Base-by-base conservation (phyloP, 2,329 filamentous ascomycete genomes). In the Aspergillus neoniger region DNA sequence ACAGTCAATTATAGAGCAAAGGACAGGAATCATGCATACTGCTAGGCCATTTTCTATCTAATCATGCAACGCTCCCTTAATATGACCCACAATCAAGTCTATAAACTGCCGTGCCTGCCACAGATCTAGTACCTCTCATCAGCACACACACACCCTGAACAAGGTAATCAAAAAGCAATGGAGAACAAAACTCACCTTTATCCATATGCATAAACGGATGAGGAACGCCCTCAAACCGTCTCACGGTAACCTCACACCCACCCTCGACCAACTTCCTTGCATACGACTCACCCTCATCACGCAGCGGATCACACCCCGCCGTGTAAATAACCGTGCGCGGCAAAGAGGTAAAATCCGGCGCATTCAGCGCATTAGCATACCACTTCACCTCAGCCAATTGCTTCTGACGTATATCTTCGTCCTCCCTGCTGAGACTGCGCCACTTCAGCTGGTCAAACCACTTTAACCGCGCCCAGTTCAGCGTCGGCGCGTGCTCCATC, bases 121-220 rank as follows among this genome's bases (percentile, higher is more conserved):
- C 4, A 74, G 54, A 55, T 65, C 67, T 69, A 25, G 25, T 25
- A 48, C 32, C 0, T 12, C 5, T 5, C 12, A n/a, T 61, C 36
- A 63, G 58, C 50, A 52, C 25, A 4, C 25, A 4, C 6, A 5
- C 5, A 19, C 2, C 5, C 23, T 25, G 5, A 7, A 25, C 5
- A 23, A 21, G 21, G 21, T 3, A 23, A 23, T 5, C 21, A 23
- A 5, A 23, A 23, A 23, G 21, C 21, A 23, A 23, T 5, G 4
- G 43, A 36, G 43, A 36, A 23, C 39, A 19, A 6, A 28, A 63
- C 65, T 51, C 44, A 69, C 67, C 62, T 48, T 67, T 66, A 64
- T 74, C 79, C 80, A 82, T 81, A 65, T 82, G 79, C 79, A 81
- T 80, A 64, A 83, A 83, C 0, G 78, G 79, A 62, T 83, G 81